Evolutionary conservation across 768 basidiomycete species (phyloP), one percentile per base, ranked within the genome.

Genomic region (Tricholomella constricta): DNA sequence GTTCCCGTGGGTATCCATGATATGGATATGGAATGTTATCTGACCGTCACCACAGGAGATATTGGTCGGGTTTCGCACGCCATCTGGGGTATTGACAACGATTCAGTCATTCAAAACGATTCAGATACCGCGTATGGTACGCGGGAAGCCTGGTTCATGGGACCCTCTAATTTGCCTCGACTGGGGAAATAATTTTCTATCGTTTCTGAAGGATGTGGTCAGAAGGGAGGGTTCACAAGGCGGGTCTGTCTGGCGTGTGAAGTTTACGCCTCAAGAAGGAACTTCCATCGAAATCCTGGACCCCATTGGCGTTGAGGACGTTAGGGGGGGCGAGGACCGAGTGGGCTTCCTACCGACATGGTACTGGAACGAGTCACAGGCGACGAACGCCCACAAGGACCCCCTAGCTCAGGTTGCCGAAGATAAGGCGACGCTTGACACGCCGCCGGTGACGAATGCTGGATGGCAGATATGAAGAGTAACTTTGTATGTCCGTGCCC

Each of bases 1-100:
- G 91, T 95, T n/a, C 93, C 92, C 19, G 88, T 88, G 66, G 60
- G 85, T 67, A 51, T 55, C 48, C n/a, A 3, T 17, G 36, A 35
- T 34, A 34, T n/a, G 47, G 22, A 27, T 34, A 32, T 17, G 15
- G 31, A 29, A 10, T n/a, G 14, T 3, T 32, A 23, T 23, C 37
- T 59, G 14, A 32, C 25, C 2, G 15, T 19, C 22, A 27, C 4
- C 31, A 23, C 27, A 91, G 90, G 88, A 91, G 68, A 85, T 95
- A 45, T 69, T 93, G 9, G 91, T 95, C 23, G 93, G 93, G 46
- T 95, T 95, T 67, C 85, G 93, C 42, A 91, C 86, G 26, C 85
- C 85, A 14, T 69, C 79, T n/a, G 93, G 92, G 20, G 72, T 82
- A 29, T 65, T 92, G 15, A 78, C 77, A 12, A 83, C 82, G 4